A percentile compares a stretch with the other conserved stretches of the same genome.
Conservation (phyloP, 768 basidiomycete genomes). For the Lentinula boryana region DNA sequence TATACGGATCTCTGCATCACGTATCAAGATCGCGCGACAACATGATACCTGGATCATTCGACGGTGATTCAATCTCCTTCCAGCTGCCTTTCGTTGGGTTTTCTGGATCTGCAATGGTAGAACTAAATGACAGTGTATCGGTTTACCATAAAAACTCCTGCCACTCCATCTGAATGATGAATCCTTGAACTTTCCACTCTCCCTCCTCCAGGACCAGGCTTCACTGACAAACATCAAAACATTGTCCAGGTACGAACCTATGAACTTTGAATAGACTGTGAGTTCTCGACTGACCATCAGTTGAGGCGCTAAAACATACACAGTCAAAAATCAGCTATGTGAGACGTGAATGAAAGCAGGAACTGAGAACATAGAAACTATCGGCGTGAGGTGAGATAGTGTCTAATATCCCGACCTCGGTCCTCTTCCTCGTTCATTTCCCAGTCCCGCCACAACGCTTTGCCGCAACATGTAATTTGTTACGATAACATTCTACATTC, state of each 20-base stretch:
- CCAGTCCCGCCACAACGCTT: too few species aligned
- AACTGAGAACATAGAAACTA: not conserved
- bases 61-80: not conserved
- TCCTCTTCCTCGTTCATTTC: not conserved
- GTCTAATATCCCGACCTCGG: not conserved
- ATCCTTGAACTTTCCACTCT: not conserved
- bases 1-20: conserved; percentile 1
- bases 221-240: too few species aligned
- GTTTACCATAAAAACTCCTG: not conserved
- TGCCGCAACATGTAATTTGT: too few species aligned
- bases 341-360: not conserved
- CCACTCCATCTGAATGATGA: not conserved
- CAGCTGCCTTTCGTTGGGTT: not conserved
- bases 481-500: too few species aligned
- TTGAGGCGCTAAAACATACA: not conserved
- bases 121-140: not conserved
- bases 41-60: not conserved
- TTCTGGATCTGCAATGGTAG: not conserved
- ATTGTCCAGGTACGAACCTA: too few species aligned
- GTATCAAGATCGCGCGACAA: conserved; percentile 1
- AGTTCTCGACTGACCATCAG: not conserved
- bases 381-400: not conserved
- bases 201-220: too few species aligned
- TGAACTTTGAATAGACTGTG: too few species aligned
- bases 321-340: not conserved